Conservation (phyloP, 2,329 filamentous ascomycete genomes). For the Penicillium sp. region DNA sequence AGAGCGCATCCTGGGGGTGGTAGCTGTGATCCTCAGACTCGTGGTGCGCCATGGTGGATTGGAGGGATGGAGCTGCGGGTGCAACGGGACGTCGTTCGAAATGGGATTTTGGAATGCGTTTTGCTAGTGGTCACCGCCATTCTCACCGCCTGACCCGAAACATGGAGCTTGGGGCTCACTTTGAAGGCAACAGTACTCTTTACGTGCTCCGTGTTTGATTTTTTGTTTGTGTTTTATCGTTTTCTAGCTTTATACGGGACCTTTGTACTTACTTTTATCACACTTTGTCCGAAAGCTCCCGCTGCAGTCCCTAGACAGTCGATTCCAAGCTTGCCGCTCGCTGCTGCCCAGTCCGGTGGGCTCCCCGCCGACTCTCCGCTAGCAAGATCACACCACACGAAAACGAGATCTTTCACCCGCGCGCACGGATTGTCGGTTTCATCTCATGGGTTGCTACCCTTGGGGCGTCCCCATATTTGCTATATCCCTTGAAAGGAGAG, state of each 20-base stretch:
- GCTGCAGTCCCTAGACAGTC: background rate
- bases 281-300: background rate
- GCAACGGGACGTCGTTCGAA: slow-evolving; percentile 24
- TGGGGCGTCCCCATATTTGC: background rate
- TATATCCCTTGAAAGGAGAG: background rate
- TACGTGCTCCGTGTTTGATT: background rate
- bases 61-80: slow-evolving; percentile 26
- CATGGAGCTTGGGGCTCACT: slow-evolving; percentile 17
- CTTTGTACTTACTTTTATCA: background rate
- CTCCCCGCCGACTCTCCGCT: slow-evolving; percentile 29
- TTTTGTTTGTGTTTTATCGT: background rate
- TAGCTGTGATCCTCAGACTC: slow-evolving; percentile 53
- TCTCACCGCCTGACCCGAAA: slow-evolving; percentile 8
- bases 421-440: background rate
- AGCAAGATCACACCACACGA: slow-evolving; percentile 11
- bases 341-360: slow-evolving; percentile 22
- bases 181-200: background rate
- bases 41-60: slow-evolving; percentile 49
- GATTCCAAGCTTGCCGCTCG: slow-evolving; percentile 20
- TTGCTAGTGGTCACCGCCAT: slow-evolving; percentile 28
- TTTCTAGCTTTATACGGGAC: background rate
- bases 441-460: slow-evolving; percentile 2
- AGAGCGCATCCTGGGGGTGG: slow-evolving; percentile 72
- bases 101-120: slow-evolving; percentile 30
- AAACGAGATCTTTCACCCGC: background rate